A percentile compares a stretch with the other conserved stretches of the same genome.
Evolutionary conservation across 352 stramenopile species (phyloP).

Genomic region (Globisporangium megalacanthum): DNA sequence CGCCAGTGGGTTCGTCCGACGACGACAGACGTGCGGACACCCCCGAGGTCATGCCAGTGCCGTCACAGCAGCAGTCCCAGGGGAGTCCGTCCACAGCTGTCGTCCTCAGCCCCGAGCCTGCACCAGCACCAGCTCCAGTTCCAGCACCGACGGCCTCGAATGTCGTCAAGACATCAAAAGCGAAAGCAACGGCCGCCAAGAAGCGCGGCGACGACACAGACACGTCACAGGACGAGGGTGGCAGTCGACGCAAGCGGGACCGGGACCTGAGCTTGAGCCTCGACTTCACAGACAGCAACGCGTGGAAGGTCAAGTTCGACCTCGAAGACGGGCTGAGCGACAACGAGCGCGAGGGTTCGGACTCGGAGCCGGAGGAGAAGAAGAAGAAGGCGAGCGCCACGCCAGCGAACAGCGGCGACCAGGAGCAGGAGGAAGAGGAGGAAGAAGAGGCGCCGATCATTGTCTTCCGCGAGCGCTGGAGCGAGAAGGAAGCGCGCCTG

Average conservation of each 20-base stretch:
- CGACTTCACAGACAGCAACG: slow-evolving; percentile 63
- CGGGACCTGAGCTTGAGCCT: slow-evolving; percentile 66
- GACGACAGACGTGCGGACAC: no score
- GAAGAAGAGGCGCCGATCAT: slow-evolving; percentile 58
- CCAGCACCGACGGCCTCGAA: no score
- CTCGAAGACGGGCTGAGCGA: slow-evolving; percentile 62
- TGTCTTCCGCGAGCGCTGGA: slow-evolving; percentile 79
- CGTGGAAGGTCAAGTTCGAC: slow-evolving; percentile 73
- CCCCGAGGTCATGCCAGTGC: background rate
- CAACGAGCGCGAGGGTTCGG: slow-evolving; percentile 26
- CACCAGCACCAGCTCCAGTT: background rate
- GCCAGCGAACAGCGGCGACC: background rate
- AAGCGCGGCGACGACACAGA: slow-evolving; percentile 6
- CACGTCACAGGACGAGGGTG: slow-evolving; percentile 25
- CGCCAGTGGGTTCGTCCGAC: background rate
- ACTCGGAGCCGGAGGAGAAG: slow-evolving; percentile 7
- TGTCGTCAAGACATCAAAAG: background rate
- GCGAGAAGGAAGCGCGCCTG: slow-evolving; percentile 69
- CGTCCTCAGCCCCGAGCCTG: background rate
- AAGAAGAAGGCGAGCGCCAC: slow-evolving; percentile 36
- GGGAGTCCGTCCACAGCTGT: background rate
- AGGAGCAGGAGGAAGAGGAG: slow-evolving; percentile 28
- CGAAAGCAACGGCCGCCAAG: background rate
- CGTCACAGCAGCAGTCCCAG: background rate
- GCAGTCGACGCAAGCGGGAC: slow-evolving; percentile 18